These are phyloP conservation scores for Thermochaetoides dissita DNA, from an alignment of 2,329 filamentous ascomycete species.

Conservation along the genomic window DNA sequence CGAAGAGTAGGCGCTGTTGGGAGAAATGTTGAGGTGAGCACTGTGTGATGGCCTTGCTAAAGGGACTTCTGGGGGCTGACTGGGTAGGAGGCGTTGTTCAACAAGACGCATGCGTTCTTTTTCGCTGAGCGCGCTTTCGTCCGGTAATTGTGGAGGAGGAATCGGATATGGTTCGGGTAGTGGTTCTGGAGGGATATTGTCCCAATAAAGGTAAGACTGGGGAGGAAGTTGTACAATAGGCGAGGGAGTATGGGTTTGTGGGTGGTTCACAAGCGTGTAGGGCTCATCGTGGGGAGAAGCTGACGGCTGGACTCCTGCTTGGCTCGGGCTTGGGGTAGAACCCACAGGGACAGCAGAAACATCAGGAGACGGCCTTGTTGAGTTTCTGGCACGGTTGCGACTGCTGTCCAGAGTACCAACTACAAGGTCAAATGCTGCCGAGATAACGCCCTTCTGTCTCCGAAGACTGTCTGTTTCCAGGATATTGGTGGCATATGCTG, in stretches of 20 bases:
- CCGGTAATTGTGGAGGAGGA: constrained; percentile 44
- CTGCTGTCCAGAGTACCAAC: constrained; percentile 74
- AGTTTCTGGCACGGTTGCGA: constrained; percentile 28
- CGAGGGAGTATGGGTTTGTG: constrained; percentile 13
- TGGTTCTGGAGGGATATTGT: constrained; percentile 19
- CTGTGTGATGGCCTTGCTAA: constrained; percentile 25
- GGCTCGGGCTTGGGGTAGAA: constrained; percentile 9
- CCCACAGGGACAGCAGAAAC: constrained; percentile 12
- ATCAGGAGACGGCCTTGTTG: constrained; percentile 11
- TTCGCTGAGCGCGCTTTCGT: constrained; percentile 55
- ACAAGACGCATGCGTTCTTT: constrained; percentile 68
- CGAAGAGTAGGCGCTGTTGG: constrained; percentile 22
- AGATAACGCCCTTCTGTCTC: constrained; percentile 83
- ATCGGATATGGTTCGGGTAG: constrained; percentile 30
- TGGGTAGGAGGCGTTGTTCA: constrained; percentile 68
- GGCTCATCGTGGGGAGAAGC: constrained; percentile 10
- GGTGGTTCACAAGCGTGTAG: constrained; percentile 10
- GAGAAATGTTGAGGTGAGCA: constrained; percentile 12
- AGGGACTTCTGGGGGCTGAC: constrained; percentile 47
- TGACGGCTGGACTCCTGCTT: constrained; percentile 8
- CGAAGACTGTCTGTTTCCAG: constrained; percentile 77
- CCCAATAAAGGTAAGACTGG: constrained; percentile 21
- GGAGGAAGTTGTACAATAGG: constrained; percentile 1
- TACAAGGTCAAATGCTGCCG: constrained; percentile 70
- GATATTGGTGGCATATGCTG: constrained; percentile 46